Evolutionary conservation across 306 rosid species (phyloP).

Genomic region (Castanospermum australe): DNA sequence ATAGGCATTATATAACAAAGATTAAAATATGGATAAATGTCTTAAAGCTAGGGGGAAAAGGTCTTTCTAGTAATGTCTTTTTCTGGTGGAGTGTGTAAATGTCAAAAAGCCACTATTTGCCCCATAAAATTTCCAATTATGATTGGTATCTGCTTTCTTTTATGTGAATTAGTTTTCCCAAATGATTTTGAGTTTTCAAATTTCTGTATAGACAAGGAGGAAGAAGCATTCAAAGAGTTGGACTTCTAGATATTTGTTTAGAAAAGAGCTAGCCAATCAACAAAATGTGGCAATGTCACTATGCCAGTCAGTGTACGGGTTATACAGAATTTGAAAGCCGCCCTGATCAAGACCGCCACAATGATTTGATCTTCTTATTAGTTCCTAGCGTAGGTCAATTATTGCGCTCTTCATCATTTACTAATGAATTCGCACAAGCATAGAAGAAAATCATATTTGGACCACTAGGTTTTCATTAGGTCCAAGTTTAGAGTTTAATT

Average conservation of each 20-base stretch:
- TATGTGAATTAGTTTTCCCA: background rate
- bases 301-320: background rate
- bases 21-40: conserved; percentile 12
- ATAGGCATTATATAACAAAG: conserved; percentile 38
- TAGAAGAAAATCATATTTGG: background rate
- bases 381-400: background rate
- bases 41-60: conserved; percentile 7
- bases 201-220: conserved; percentile 14
- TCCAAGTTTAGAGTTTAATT: too few species aligned
- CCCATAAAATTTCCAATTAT: background rate
- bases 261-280: background rate
- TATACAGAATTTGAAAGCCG: too few species aligned
- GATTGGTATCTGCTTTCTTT: background rate
- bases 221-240: conserved; percentile 30
- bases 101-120: conserved; percentile 33
- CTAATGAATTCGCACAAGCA: background rate
- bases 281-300: background rate
- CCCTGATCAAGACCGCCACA: conserved; percentile 1
- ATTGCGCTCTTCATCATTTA: background rate
- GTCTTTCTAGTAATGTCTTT: conserved; percentile 24
- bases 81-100: conserved; percentile 37
- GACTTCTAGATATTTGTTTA: conserved; percentile 19
- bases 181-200: background rate
- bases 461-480: too few species aligned
- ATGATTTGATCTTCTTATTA: background rate